Conservation (phyloP, 345 rosid genomes). For the Rhodamnia rubescens region DNA sequence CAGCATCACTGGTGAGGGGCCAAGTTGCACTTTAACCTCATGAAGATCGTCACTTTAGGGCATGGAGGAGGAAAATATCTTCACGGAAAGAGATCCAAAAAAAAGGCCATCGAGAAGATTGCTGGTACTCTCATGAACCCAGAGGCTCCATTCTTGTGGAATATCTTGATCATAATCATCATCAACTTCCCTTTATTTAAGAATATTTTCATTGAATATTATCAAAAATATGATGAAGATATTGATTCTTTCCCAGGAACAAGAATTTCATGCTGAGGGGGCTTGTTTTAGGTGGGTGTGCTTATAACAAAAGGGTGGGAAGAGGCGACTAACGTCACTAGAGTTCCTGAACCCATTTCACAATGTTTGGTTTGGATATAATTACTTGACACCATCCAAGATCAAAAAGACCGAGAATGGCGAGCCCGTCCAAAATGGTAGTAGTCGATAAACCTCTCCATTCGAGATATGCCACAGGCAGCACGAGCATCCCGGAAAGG, state of each 20-base stretch:
- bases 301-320: neutral
- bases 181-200: neutral
- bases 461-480: neutral
- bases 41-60: neutral
- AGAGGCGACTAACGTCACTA: rapidly evolving
- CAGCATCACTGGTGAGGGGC: neutral
- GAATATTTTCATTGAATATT: neutral
- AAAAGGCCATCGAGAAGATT: neutral
- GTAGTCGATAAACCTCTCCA: neutral
- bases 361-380: neutral
- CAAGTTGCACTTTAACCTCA: neutral
- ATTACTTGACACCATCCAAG: neutral
- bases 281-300: neutral
- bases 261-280: neutral
- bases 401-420: neutral
- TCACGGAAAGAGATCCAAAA: neutral
- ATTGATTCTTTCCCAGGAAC: neutral
- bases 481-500: neutral
- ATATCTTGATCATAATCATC: neutral
- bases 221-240: neutral
- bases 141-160: neutral
- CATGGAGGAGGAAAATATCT: neutral
- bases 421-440: rapidly evolving
- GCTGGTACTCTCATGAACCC: neutral
- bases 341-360: rapidly evolving